phyloP scores from a whole-genome alignment of 23 red algal species.

The Pyropia yezoensis region DNA sequence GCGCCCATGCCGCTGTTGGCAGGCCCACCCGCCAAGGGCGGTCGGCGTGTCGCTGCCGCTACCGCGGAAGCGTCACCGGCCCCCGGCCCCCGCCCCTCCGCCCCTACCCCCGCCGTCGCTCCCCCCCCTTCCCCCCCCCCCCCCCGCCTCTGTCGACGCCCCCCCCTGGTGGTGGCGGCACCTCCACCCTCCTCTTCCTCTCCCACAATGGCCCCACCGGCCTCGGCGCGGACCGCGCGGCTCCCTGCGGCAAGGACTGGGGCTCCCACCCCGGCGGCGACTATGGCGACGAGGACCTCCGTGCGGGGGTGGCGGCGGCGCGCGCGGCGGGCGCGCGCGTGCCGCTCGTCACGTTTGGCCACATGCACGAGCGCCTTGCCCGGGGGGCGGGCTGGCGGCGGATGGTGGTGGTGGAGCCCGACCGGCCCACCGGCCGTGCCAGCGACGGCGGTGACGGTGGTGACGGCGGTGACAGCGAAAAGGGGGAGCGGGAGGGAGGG shows the following conservation, averaged over 20 bases:
- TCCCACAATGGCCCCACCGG: conserved; percentile 68
- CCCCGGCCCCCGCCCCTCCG: too few relatives aligned
- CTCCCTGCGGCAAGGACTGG: conserved; percentile 74
- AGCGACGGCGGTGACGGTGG: background rate
- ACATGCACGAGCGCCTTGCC: conserved; percentile 65
- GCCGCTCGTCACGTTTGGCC: conserved; percentile 74
- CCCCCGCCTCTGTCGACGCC: background rate
- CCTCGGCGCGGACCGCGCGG: conserved; percentile 28
- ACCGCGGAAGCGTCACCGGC: too few relatives aligned
- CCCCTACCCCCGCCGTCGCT: background rate
- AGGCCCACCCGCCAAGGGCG: too few relatives aligned
- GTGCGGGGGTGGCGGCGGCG: conserved; percentile 22
- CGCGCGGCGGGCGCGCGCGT: conserved; percentile 29
- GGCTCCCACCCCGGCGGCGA: conserved; percentile 53
- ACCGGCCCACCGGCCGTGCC: conserved; percentile 15
- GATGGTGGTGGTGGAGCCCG: conserved; percentile 42
- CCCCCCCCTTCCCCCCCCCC: too few relatives aligned
- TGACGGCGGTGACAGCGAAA: too few relatives aligned
- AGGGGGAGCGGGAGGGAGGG: too few relatives aligned
- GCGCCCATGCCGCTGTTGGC: too few relatives aligned
- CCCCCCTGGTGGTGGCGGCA: background rate
- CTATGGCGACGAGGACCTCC: conserved; percentile 71
- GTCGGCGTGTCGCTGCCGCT: too few relatives aligned
- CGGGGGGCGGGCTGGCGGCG: conserved; percentile 15
- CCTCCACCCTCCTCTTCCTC: conserved; percentile 37